Base-by-base conservation (phyloP, 2,329 filamentous ascomycete genomes). In the Claviceps citrina region DNA sequence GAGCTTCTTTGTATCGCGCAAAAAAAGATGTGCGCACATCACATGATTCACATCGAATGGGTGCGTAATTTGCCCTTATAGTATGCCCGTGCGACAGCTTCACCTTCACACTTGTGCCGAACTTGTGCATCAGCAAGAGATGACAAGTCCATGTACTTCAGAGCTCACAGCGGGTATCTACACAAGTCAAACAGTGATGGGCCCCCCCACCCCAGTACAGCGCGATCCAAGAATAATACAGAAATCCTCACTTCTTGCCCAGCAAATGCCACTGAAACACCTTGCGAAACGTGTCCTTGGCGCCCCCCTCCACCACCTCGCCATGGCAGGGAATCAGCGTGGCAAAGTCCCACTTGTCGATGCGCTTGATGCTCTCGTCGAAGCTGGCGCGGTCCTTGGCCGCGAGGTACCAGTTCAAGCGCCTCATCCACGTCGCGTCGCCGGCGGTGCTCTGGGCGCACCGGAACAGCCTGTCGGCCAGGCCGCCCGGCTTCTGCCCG, bases 251-350 rank as follows among this genome's bases (percentile, higher is more conserved):
- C 36, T 55, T 52, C 42, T 51, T 49, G 1, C 51, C 56, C n/a
- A 54, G 64, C 54, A 93, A 56, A 64, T 93, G 83, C 86, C 87
- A 95, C 51, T 72, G 71, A 61, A 93, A 84, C 10, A 93, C 68
- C 58, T 82, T 84, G 51, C 71, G 65, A 48, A 89, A 93, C 13
- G 83, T 66, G 9, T 70, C 71, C 67, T 93, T 94, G 8, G 73
- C 86, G 46, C 66, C 59, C 2, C 64, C 67, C 57, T 91, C 80
- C 48, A 96, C 77, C 13, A 83, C 78, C 62, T 98, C 91, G 7
- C 91, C 91, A 61, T 98, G 91, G 57, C 89, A 96, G 1, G 89
- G 86, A 44, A 98, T 78, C 38, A 96, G 68, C 30, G 78, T 78
- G 47, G 80, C 74, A 56, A 95, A 94, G 43, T 89, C 80, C 89